These are phyloP conservation scores for Westerdykella aurantiaca DNA, from an alignment of 2,329 filamentous ascomycete genomes.

Conservation along the genomic window DNA sequence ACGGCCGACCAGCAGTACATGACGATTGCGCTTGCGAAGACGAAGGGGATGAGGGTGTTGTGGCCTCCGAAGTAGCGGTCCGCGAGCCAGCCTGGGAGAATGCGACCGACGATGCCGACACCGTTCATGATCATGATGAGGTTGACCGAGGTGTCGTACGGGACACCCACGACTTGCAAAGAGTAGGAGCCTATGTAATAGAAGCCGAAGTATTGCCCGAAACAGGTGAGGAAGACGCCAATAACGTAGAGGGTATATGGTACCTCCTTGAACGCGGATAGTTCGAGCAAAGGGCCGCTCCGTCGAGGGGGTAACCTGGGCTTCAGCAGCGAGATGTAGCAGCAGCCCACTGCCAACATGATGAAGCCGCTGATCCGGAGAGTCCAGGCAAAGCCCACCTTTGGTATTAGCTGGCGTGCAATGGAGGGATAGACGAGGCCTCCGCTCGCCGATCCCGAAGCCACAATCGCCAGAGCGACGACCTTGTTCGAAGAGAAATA, in stretches of 20 bases:
- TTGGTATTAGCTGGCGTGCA: conserved; percentile 50
- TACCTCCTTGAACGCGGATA: conserved; percentile 38
- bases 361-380: conserved; percentile 58
- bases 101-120: conserved; percentile 51
- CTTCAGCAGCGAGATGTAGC: conserved; percentile 36
- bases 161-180: conserved; percentile 42
- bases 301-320: conserved; percentile 41
- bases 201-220: conserved; percentile 41
- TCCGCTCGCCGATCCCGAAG: conserved; percentile 56
- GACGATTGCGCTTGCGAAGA: conserved; percentile 43
- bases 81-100: conserved; percentile 50
- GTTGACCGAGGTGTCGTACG: conserved; percentile 47
- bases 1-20: conserved; percentile 56
- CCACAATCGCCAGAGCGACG: conserved; percentile 55
- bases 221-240: conserved; percentile 29
- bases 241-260: conserved; percentile 37
- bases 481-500: conserved; percentile 57
- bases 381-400: conserved; percentile 60
- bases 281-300: conserved; percentile 40
- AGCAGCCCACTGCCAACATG: conserved; percentile 42
- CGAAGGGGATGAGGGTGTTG: conserved; percentile 52
- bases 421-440: conserved; percentile 58
- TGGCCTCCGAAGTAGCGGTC: conserved; percentile 51
- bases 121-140: conserved; percentile 55
- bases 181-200: conserved; percentile 43